phyloP scores from a whole-genome alignment of 129 eudicot species.

The Flaveria bidentis region DNA sequence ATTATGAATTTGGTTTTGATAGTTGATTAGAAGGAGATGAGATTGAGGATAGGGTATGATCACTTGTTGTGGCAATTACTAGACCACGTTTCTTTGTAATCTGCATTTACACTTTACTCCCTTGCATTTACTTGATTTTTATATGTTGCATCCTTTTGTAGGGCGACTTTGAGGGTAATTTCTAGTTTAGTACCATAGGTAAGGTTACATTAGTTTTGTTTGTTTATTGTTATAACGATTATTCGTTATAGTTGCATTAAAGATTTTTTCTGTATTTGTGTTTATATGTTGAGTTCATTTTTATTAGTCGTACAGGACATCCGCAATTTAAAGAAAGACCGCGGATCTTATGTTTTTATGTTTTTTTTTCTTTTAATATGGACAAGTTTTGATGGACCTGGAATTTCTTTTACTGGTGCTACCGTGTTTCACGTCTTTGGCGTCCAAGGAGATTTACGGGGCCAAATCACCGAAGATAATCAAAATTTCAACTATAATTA shows the following conservation, averaged over 20 bases:
- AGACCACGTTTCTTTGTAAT: conserved; percentile 39
- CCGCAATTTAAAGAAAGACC: no score
- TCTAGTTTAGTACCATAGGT: no score
- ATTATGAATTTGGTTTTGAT: conserved; percentile 20
- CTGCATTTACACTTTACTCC: conserved; percentile 26
- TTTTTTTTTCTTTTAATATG: background rate
- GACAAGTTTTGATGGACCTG: background rate
- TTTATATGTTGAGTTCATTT: no score
- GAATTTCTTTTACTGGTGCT: background rate
- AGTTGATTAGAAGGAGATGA: conserved; percentile 24
- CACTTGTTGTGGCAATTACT: conserved; percentile 34
- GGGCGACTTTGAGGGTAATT: no score
- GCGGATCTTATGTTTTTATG: background rate
- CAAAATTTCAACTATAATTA: background rate
- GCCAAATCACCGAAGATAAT: background rate
- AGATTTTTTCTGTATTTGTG: no score
- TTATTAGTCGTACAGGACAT: no score
- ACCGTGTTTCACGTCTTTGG: background rate
- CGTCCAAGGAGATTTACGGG: no score
- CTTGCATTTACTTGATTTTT: conserved; percentile 5
- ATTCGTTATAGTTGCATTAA: no score
- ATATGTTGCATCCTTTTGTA: conserved; percentile 9
- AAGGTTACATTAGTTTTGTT: no score
- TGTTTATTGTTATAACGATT: no score
- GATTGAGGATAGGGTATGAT: conserved; percentile 41